Base-by-base conservation (phyloP, 371 early-diverging fungal species). In the Lichtheimia ramosa region DNA sequence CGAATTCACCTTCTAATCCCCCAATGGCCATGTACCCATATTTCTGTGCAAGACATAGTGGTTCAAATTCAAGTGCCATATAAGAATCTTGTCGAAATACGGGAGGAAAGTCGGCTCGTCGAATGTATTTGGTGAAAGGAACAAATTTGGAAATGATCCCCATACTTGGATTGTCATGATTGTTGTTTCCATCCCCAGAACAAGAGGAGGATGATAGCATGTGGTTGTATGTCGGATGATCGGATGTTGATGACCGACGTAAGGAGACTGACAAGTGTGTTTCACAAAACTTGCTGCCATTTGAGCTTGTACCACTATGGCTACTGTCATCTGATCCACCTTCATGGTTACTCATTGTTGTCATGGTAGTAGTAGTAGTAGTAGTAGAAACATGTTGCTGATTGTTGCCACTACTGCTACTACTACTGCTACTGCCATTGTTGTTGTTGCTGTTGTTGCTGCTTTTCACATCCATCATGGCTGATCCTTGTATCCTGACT, bases 11-110 rank as follows among this genome's bases (percentile, higher is more conserved):
- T 42, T 77, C 75, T 4, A 71, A 27, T 2, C 80, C 74, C 43
- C 86, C 86, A 28, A 81, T 71, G 6, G 75, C 83, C 65, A 85
- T 74, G 54, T 80, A 85, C 7, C 86, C 86, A 43, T 79, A 83
- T 28, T 73, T 74, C 43, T 79, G 75, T 5, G 77, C 79, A 23
- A 85, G 34, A 51, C 86, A 83, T 34, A 83, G 51, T 1, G 78
- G 74, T 15, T 77, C 76, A 64, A 74, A 75, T 5, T 61, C 64
- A 3, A 76, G 46, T 7, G 69, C 27, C 12, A 75, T 28, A 42
- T 75, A 67, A 13, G 82, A 49, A 39, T 66, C 54, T 28, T 65
- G 62, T 51, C 71, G 53, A 58, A 46, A 48, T 14, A 71, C 54
- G 21, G 64, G 68, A 13, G 67, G 68, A 48, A 73, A 83, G 13